Base-by-base conservation (phyloP, 2,329 filamentous ascomycete species). In the Trichoderma guizhouense region DNA sequence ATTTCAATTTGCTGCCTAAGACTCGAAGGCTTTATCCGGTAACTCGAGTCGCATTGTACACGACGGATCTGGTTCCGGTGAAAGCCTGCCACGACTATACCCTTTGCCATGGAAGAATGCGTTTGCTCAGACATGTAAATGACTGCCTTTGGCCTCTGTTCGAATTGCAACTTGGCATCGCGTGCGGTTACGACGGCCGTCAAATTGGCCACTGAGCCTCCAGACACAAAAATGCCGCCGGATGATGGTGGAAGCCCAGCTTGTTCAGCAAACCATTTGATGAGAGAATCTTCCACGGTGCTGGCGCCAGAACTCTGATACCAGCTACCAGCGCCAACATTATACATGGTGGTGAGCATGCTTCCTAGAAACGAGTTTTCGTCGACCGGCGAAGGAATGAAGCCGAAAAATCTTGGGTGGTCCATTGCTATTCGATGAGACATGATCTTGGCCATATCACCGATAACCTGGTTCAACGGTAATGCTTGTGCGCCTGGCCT, bases 141-240 rank as follows among this genome's bases (percentile, higher is more conserved):
- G 7, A 75, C 72, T 18, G 61, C 74, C 14, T 36, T 55, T 18
- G 43, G 28, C n/a, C 58, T 34, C 24, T 77, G 26, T 15, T 63
- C 68, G 11, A 36, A 61, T 7, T 60, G 21, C 2, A 78, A 65
- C 28, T 64, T 69, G 0, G 68, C 69, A 57, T 78, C 76, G 0
- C 76, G 73, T 1, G 77, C 75, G 2, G 76, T 55, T 2, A 76
- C 71, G 18, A 78, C 73, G 1, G 72, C 77, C 69, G 75, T 74
- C 36, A 78, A 21, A 53, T 78, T 78, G 24, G 75, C 77, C 72
- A 78, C 76, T n/a, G 75, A 76, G 5, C 76, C 77, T 2, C 76
- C 77, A 1, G 76, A 78, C 8, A 78, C 76, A 30, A 72, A 77
- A 12, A 77, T 62, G 1, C 77, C 75, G 0, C 76, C 76, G 3